Conservation (phyloP, 73 alveolate genomes). For the Paramecium bursaria region DNA sequence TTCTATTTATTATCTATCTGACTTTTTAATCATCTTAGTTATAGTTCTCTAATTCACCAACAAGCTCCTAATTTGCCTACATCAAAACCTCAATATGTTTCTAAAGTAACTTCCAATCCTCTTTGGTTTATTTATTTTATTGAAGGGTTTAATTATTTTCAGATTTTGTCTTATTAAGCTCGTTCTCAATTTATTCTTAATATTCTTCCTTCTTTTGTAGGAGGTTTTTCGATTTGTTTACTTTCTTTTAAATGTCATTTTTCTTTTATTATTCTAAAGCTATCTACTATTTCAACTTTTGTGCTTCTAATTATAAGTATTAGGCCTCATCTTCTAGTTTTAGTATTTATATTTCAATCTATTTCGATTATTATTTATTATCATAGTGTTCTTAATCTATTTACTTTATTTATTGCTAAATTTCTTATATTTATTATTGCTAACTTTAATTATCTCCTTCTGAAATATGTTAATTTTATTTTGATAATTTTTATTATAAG, state of each 20-base stretch:
- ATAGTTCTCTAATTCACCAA: conserved; percentile 28
- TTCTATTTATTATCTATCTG: conserved; percentile 8
- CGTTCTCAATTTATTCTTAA: not conserved
- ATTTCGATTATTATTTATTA: not conserved
- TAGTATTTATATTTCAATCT: not conserved
- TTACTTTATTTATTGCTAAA: not conserved
- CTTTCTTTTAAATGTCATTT: conserved; percentile 17
- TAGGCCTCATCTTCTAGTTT: not conserved
- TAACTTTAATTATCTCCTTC: conserved; percentile 8
- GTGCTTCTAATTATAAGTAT: not conserved
- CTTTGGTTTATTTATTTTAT: not conserved
- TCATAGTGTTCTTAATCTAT: not conserved
- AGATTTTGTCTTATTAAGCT: not conserved
- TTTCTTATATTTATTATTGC: not conserved
- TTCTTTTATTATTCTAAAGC: conserved; percentile 12
- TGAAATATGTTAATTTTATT: not conserved
- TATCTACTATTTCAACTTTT: not conserved
- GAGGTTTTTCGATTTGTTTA: not conserved
- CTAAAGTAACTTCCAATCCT: not conserved
- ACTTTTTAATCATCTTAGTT: conserved; percentile 45
- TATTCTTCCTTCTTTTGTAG: not conserved
- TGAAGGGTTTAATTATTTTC: not conserved
- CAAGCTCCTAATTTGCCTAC: conserved; percentile 22
- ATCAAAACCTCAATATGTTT: conserved; percentile 40
- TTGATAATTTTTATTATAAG: not conserved